Base-by-base conservation (phyloP, 2,329 filamentous ascomycete species). In the Neofusicoccum parvum region DNA sequence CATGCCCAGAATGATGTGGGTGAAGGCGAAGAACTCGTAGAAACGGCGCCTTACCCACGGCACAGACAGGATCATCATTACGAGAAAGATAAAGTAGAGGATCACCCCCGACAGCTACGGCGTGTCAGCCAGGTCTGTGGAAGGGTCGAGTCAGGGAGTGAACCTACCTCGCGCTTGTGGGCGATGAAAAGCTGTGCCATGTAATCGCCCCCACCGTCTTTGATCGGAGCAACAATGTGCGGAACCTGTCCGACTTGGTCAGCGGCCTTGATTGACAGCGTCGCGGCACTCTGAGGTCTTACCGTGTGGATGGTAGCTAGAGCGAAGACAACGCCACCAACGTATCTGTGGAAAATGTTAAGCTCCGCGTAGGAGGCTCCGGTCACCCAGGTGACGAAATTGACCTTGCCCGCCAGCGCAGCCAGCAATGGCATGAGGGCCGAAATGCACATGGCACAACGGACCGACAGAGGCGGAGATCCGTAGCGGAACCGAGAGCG, bases 291-390 rank as follows among this genome's bases (percentile, higher is more conserved):
- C 20, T 23, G 14, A 6, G 27, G 12, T 60, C 27, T 32, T 32
- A 72, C 70, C 17, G 68, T 71, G 62, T 75, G 73, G n/a, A 72
- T 62, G 14, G 72, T 69, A 6, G 66, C 56, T 23, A 75, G 50
- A 17, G 56, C 65, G 56, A 73, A 73, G 7, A 72, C 67, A 6
- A 69, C 43, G 20, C 68, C 71, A 15, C 65, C 68, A 39, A 68
- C 62, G 46, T 66, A 71, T 46, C 71, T 62, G 69, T 70, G 74
- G 32, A 71, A 67, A 2, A 74, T 68, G 41, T 75, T 75, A n/a
- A 76, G 67, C 49, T 71, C 74, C 62, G 73, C 69, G 60, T 75
- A 71, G 10, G 71, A 68, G 32, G 74, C 66, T 27, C 74, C 73
- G 5, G 73, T 76, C 54, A 74, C 46, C 62, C 71, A 54, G 9